These are phyloP conservation scores for Fusarium haematococcum DNA, from an alignment of 2,329 filamentous ascomycete genomes.

Conservation along the genomic window DNA sequence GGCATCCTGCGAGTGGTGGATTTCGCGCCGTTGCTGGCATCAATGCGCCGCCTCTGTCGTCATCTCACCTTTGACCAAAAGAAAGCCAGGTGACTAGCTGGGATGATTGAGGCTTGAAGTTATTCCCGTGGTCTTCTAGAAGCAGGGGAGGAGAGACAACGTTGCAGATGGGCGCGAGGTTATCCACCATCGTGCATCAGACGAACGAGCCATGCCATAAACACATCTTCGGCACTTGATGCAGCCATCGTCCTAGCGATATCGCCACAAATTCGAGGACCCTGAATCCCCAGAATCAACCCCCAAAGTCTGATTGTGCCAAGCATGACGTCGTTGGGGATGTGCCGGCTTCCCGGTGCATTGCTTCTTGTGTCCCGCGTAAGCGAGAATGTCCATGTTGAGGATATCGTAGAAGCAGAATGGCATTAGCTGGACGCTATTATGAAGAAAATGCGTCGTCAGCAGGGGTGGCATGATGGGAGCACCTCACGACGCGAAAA, in stretches of 20 bases:
- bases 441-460: background rate
- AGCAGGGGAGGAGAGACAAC: constrained; percentile 8
- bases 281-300: background rate
- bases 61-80: constrained; percentile 11
- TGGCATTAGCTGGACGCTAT: background rate
- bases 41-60: constrained; percentile 8
- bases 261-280: background rate
- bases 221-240: background rate
- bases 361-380: background rate
- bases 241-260: background rate
- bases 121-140: constrained; percentile 28
- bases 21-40: constrained; percentile 8
- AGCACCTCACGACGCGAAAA: background rate
- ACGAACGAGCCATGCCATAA: constrained; percentile 10
- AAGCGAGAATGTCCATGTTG: constrained; percentile 5
- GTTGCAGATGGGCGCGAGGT: constrained; percentile 8
- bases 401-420: constrained; percentile 2
- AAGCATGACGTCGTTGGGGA: background rate
- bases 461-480: constrained; percentile 1
- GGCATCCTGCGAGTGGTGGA: background rate
- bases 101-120: constrained; percentile 7
- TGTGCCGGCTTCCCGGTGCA: background rate
- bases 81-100: background rate
- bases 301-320: constrained; percentile 1
- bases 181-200: constrained; percentile 12